Percentiles rank a stretch among this genome's conserved stretches.
These are phyloP conservation scores for Heteromeles arbutifolia DNA, from an alignment of 306 rosid species.

Conservation along the genomic window DNA sequence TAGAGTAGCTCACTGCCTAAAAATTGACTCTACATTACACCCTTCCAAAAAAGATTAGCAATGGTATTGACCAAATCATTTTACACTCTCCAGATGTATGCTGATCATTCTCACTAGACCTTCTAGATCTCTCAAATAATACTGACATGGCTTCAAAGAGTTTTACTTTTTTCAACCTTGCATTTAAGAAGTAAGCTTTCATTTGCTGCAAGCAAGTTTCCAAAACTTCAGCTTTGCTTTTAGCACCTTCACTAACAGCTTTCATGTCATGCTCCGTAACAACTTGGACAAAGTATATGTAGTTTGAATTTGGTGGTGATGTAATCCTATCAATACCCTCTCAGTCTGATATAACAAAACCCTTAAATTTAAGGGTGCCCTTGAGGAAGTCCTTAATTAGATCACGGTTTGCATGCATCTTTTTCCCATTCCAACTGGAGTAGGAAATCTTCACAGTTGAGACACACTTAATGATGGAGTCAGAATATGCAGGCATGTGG, in stretches of 20 bases:
- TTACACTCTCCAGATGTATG: no score
- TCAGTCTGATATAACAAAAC: no score
- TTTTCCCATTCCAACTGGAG: slow-evolving; percentile 91
- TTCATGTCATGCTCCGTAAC: not conserved
- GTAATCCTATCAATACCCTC: no score
- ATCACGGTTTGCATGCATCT: slow-evolving; percentile 85
- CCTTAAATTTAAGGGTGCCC: slow-evolving; percentile 82
- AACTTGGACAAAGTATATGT: no score
- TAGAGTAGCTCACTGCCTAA: no score
- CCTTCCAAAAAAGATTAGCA: no score
- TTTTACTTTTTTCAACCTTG: slow-evolving; percentile 25
- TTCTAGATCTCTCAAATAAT: no score
- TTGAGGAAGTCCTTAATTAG: slow-evolving; percentile 69
- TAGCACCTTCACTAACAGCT: slow-evolving; percentile 71
- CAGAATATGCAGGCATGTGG: slow-evolving; percentile 92
- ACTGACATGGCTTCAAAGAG: no score
- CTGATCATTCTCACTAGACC: no score
- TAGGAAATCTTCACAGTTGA: slow-evolving; percentile 82
- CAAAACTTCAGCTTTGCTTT: slow-evolving; percentile 75
- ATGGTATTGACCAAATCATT: no score
- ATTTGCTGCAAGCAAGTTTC: slow-evolving; percentile 80
- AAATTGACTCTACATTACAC: no score
- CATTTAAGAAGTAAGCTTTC: slow-evolving; percentile 87
- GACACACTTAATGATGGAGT: slow-evolving; percentile 77
- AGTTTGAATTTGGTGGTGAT: no score